Base-by-base conservation (phyloP, 1,139 yeast species). In the Geotrichum aggregatum region DNA sequence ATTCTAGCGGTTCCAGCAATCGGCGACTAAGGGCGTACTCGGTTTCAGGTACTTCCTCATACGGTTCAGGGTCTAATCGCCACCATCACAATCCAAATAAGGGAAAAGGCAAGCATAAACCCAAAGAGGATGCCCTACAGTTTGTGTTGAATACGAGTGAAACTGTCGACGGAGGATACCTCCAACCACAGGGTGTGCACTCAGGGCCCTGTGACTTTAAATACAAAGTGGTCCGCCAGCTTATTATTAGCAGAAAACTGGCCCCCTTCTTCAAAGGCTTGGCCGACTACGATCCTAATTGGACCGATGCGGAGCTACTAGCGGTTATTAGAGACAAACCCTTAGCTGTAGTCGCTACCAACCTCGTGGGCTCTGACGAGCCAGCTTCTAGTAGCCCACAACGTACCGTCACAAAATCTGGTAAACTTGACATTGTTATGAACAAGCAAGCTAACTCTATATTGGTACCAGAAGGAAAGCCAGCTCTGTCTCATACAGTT, bases 201-300 rank as follows among this genome's bases (percentile, higher is more conserved):
- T 80, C 84, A 55, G 80, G 79, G 7, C 80, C 85, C 54, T 75
- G 87, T 57, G 96, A 87, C 66, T 92, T 80, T 69, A 79, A 84
- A 63, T 78, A 85, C n/a, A 79, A 78, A 33, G 73, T 84, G 2
- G 96, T 91, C 8, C 77, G 87, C 48, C 76, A 71, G 22, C 70
- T 87, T 38, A 84, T 91, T 57, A 69, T 79, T 28, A 77, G 76
- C 16, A 76, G 98, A 41, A 77, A 76, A 59, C 64, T 92, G 45
- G 91, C 98, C 0, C 98, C 98, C 1, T 92, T 92, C 66, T 92
- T 79, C 66, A 85, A 91, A 2, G 98, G 98, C 0, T 72, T 92
- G 50, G 88, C 86, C 62, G 96, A 88, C 63, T 87, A 77, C 63
- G 84, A 86, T 55, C 79, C 76, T 11, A 60, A 68, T 21, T 87